These are phyloP conservation scores for Fistulifera pelliculosa DNA, from an alignment of 108 stramenopile genomes.

Conservation along the genomic window DNA sequence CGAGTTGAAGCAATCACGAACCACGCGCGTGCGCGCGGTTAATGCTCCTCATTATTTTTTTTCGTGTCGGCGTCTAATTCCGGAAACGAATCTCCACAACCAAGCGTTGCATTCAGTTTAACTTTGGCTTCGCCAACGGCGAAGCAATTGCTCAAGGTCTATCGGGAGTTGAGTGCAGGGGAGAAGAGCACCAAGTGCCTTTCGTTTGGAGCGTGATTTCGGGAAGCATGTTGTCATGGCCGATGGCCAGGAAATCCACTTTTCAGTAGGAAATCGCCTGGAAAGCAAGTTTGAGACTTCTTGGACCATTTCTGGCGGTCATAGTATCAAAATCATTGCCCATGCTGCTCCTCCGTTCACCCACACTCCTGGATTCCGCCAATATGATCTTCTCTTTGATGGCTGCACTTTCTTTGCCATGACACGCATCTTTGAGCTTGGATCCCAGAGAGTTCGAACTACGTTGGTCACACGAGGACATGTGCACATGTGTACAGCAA, in stretches of 20 bases:
- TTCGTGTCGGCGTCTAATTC: no score
- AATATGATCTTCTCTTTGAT: constrained; percentile 68
- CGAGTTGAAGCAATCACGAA: no score
- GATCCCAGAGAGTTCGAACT: constrained; percentile 8
- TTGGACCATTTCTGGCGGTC: constrained; percentile 46
- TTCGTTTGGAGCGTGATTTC: constrained; percentile 67
- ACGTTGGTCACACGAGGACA: background rate
- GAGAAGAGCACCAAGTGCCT: constrained; percentile 76
- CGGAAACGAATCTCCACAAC: no score
- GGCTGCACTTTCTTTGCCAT: constrained; percentile 64
- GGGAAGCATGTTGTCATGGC: constrained; percentile 59
- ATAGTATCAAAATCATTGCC: constrained; percentile 38
- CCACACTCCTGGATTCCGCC: constrained; percentile 24
- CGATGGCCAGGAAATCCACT: constrained; percentile 66
- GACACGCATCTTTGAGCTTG: constrained; percentile 73
- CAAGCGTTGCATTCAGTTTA: constrained; percentile 66
- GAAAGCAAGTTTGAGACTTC: constrained; percentile 46
- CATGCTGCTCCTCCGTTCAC: constrained; percentile 40
- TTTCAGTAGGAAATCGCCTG: constrained; percentile 31
- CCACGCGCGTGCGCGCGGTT: no score
- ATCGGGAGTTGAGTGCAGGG: constrained; percentile 60
- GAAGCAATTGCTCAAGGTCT: constrained; percentile 38
- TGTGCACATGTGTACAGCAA: no score
- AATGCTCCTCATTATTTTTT: no score
- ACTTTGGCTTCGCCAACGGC: constrained; percentile 71